phyloP scores from a whole-genome alignment of 805 yeast genomes.

The Torulaspora maleeae region DNA sequence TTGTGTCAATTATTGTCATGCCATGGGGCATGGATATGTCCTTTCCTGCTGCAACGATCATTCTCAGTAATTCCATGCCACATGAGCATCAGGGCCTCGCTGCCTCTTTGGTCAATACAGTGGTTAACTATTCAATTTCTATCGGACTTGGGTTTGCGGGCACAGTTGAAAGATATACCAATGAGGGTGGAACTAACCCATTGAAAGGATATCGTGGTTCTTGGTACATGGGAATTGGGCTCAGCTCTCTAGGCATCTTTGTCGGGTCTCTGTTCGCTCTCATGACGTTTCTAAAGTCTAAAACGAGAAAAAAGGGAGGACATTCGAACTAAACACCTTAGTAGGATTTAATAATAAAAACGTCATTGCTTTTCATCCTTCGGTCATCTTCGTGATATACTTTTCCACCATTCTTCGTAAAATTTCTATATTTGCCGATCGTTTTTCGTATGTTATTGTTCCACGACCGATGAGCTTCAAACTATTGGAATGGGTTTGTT shows the following conservation, averaged over 20 bases:
- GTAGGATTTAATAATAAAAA: not conserved
- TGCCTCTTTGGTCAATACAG: conserved; percentile 58
- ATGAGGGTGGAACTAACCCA: conserved; percentile 17
- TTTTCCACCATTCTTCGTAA: not conserved
- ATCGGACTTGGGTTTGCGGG: conserved; percentile 60
- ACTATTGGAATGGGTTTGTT: too few species aligned
- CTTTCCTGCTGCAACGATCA: conserved; percentile 62
- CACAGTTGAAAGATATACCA: conserved; percentile 44
- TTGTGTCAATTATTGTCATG: conserved; percentile 47
- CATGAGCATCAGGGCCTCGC: conserved; percentile 60
- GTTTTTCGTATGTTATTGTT: too few species aligned
- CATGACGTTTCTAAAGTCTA: not conserved
- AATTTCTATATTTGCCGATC: not conserved
- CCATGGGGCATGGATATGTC: conserved; percentile 67
- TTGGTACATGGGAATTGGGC: conserved; percentile 54
- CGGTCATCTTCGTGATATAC: not conserved
- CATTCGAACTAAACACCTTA: not conserved
- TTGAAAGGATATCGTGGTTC: conserved; percentile 52
- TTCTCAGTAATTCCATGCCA: conserved; percentile 51
- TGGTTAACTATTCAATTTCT: conserved; percentile 60
- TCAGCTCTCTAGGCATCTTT: conserved; percentile 47
- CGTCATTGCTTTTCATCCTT: not conserved
- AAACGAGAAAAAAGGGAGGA: not conserved
- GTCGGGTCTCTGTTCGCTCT: conserved; percentile 5
- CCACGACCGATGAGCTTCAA: too few species aligned